phyloP scores from a whole-genome alignment of 1,284 basidiomycete genomes.

The Meira miltonrushii region DNA sequence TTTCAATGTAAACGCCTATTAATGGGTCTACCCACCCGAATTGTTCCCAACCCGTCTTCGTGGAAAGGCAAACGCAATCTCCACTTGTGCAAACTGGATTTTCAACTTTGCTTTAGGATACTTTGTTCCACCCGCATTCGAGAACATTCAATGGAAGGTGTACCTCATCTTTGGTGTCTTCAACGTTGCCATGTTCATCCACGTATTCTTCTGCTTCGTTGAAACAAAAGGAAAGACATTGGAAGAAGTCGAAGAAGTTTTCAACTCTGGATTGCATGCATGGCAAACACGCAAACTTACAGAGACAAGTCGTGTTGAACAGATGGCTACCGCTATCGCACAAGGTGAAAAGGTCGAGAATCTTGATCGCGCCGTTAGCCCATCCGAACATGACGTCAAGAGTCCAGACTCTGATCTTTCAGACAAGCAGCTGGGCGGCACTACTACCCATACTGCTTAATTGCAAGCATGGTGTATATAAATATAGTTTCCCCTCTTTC shows the following conservation, averaged over 20 bases:
- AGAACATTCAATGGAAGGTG: slow-evolving; percentile 65
- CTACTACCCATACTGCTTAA: no score
- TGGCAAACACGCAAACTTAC: slow-evolving; percentile 14
- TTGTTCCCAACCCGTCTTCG: slow-evolving; percentile 13
- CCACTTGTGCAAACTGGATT: slow-evolving; percentile 56
- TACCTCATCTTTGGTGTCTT: slow-evolving; percentile 57
- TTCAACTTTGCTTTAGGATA: slow-evolving; percentile 70
- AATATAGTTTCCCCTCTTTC: no score
- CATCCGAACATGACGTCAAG: no score
- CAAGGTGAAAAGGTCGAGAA: slow-evolving; percentile 9
- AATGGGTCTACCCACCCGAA: slow-evolving; percentile 17
- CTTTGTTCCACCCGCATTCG: slow-evolving; percentile 66
- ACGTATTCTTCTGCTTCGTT: slow-evolving; percentile 63
- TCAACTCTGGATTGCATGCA: slow-evolving; percentile 15
- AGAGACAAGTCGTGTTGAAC: slow-evolving; percentile 10
- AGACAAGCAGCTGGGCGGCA: no score
- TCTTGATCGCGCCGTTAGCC: background rate
- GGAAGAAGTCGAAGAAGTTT: slow-evolving; percentile 61
- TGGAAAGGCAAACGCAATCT: slow-evolving; percentile 11
- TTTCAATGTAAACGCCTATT: no score
- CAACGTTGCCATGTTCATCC: slow-evolving; percentile 16
- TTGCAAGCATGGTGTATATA: no score
- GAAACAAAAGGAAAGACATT: slow-evolving; percentile 70
- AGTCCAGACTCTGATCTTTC: no score
- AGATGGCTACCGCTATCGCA: slow-evolving; percentile 11